Base-by-base conservation (phyloP, 2,329 filamentous ascomycete genomes). In the Ophiocordyceps camponoti-saundersi region DNA sequence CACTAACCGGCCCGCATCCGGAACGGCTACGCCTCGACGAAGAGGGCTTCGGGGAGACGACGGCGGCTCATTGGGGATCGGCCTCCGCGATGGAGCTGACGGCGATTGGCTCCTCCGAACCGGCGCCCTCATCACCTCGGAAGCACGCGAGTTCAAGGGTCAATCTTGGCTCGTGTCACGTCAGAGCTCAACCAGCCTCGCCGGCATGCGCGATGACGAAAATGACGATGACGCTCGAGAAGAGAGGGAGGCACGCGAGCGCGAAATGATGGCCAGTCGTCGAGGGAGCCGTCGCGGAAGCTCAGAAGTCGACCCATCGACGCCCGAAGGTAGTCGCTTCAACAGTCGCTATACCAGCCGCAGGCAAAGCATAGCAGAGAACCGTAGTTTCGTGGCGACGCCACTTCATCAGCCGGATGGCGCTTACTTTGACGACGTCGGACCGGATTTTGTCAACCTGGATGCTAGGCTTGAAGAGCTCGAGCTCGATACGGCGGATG, bases 111-210 rank as follows among this genome's bases (percentile, higher is more conserved):
- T 84, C 43, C 65, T 80, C 22, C 71, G 79, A 29, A 72, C 78
- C 1, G 79, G 79, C 44, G 77, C 77, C 7, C 57, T 80, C 44
- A 73, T 84, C 53, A 73, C 73, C 48, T 72, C 70, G 46, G 76
- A 79, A 57, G 68, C 78, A 18, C 68, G 79, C 48, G 80, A 84
- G 57, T 79, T 68, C 55, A 83, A 83, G 61, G 80, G 80, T 15
- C 79, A 84, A 60, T 65, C 73, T 15, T 85, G 80, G 80, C 70
- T 85, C 20, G 66, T 75, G n/a, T 76, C 77, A 22, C 70, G 77
- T 44, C 75, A 73, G 47, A 80, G 77, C 57, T 80, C 78, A 2
- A 82, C 77, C 10, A 80, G 73, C 55, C 66, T 82, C 18, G 63
- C 70, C 1, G 73, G 68, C 22, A 60, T 71, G 56, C 65, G 62